Conservation (phyloP, 306 rosid species). For the Gastrolobium villosum region DNA sequence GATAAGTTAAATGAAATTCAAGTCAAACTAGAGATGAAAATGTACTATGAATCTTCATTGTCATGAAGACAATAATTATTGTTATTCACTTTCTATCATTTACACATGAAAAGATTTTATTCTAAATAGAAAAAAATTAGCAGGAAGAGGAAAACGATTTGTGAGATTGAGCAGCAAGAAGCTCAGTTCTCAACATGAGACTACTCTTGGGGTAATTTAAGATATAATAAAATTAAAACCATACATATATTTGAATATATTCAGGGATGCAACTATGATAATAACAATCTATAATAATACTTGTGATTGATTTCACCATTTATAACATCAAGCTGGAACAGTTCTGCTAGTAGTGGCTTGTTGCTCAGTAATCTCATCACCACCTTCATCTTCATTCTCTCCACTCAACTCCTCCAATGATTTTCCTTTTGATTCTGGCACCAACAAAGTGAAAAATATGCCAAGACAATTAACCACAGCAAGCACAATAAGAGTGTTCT, state of each 20-base stretch:
- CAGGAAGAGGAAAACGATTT: background rate
- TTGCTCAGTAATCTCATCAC: background rate
- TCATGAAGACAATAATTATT: no score
- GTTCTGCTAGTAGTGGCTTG: constrained; percentile 20
- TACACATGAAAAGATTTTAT: no score
- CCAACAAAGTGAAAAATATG: constrained; percentile 43
- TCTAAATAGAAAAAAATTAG: no score
- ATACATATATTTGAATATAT: constrained; percentile 20
- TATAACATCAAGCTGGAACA: constrained; percentile 33
- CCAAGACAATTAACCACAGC: constrained; percentile 43
- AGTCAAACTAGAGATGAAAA: no score
- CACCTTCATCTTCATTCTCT: constrained; percentile 50
- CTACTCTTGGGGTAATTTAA: background rate
- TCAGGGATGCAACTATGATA: constrained; percentile 4
- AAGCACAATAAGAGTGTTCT: constrained; percentile 49
- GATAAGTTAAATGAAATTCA: no score
- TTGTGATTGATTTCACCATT: background rate
- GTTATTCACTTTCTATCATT: no score
- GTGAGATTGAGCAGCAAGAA: background rate
- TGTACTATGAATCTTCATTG: no score
- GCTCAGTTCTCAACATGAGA: background rate
- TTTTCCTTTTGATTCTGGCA: constrained; percentile 51
- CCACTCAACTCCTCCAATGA: constrained; percentile 49
- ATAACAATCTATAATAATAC: background rate
- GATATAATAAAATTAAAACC: background rate